Percentiles rank a stretch among this genome's conserved stretches.
Conservation (phyloP, 495 filamentous ascomycete species). For the Xylaria telfairii region DNA sequence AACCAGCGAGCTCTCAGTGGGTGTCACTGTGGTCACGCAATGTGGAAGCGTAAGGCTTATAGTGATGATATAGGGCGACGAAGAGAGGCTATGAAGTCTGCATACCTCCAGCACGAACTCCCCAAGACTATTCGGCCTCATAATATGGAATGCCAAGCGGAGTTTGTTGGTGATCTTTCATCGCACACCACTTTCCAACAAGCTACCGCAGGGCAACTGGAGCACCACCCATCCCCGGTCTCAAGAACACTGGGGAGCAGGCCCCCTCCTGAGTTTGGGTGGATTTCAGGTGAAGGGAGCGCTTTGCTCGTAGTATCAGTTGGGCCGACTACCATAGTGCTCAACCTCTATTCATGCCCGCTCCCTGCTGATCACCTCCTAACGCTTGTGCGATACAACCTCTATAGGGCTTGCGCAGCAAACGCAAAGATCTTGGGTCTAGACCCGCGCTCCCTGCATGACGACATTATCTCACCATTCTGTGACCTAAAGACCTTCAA, state of each 20-base stretch:
- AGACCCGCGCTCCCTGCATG: not conserved
- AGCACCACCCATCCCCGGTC: not conserved
- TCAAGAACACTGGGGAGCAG: not conserved
- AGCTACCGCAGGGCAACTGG: not conserved
- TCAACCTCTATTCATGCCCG: not conserved
- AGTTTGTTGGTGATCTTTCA: not conserved
- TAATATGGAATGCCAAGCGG: not conserved
- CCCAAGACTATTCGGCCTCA: not conserved
- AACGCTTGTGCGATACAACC: not conserved
- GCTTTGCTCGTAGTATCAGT: not conserved
- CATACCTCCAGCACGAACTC: not conserved
- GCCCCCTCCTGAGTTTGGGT: not conserved
- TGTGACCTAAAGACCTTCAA: not conserved
- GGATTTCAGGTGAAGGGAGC: not conserved
- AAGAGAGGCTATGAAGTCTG: not conserved
- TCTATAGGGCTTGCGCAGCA: not conserved
- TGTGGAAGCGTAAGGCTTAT: not conserved
- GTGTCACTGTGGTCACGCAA: not conserved
- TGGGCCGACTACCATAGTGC: not conserved
- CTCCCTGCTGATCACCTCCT: not conserved
- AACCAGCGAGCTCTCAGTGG: conserved; percentile 3
- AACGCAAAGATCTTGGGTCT: not conserved
- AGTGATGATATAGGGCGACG: not conserved
- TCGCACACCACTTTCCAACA: not conserved
- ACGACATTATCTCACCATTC: not conserved